phyloP scores from a whole-genome alignment of 1,139 yeast species.

The Kodamaea sp. region DNA sequence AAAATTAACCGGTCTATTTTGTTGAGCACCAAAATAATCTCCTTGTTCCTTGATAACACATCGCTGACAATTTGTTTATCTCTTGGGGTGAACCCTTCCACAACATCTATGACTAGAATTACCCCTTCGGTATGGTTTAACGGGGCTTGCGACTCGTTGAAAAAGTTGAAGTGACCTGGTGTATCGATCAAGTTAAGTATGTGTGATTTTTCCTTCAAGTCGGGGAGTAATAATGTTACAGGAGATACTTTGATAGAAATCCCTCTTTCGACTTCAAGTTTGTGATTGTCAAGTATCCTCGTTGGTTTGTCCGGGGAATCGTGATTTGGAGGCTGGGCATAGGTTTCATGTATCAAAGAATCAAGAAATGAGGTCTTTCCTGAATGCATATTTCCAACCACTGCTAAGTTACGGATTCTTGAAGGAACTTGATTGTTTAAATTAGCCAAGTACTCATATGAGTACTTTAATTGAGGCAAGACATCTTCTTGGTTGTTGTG shows the following conservation, averaged over 20 bases:
- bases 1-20: slow-evolving; percentile 80
- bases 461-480: slow-evolving; percentile 61
- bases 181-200: slow-evolving; percentile 72
- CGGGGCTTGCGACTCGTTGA: slow-evolving; percentile 68
- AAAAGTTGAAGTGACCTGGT: slow-evolving; percentile 89
- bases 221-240: slow-evolving; percentile 61
- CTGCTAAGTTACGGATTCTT: slow-evolving; percentile 72
- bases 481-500: slow-evolving; percentile 9
- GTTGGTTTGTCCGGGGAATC: slow-evolving; percentile 40
- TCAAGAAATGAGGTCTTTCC: slow-evolving; percentile 89
- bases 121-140: slow-evolving; percentile 65
- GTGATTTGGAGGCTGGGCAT: slow-evolving; percentile 25
- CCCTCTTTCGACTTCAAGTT: slow-evolving; percentile 70
- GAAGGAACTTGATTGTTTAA: slow-evolving; percentile 55
- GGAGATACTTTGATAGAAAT: slow-evolving; percentile 66
- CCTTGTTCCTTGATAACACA: slow-evolving; percentile 48
- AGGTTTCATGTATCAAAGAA: slow-evolving; percentile 64
- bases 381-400: slow-evolving; percentile 81
- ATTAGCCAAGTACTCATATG: slow-evolving; percentile 60
- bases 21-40: slow-evolving; percentile 67
- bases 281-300: slow-evolving; percentile 71
- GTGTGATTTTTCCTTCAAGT: slow-evolving; percentile 54
- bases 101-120: slow-evolving; percentile 74
- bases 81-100: slow-evolving; percentile 72
- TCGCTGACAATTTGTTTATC: slow-evolving; percentile 51